Evolutionary conservation across 2,329 filamentous ascomycete genomes (phyloP).

Genomic region (Phialemonium atrogriseum): DNA sequence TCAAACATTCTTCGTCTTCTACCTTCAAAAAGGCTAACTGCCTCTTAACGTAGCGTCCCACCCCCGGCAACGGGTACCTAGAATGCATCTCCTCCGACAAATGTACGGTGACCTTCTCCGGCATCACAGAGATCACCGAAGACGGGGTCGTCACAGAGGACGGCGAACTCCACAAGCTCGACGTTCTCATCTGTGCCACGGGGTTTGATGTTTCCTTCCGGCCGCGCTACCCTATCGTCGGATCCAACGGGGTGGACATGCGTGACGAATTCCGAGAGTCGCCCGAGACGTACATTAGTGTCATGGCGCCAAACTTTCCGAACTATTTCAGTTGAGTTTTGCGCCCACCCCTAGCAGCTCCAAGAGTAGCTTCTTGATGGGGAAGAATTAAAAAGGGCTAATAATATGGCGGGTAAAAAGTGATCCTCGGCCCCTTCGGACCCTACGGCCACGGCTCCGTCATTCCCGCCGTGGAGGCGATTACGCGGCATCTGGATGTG

Average conservation of each 20-base stretch:
- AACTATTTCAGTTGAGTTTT: constrained; percentile 24
- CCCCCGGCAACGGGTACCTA: constrained; percentile 31
- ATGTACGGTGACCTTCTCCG: constrained; percentile 27
- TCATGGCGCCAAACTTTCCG: constrained; percentile 16
- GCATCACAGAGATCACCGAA: constrained; percentile 19
- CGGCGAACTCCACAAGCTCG: constrained; percentile 15
- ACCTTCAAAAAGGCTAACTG: constrained; percentile 14
- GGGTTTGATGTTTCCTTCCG: constrained; percentile 15
- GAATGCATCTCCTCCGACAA: constrained; percentile 30
- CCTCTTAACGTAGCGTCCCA: constrained; percentile 27
- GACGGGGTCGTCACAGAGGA: constrained; percentile 17
- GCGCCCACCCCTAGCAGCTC: constrained; percentile 31
- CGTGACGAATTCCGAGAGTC: constrained; percentile 18
- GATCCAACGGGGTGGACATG: constrained; percentile 23
- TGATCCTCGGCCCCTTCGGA: too few relatives aligned
- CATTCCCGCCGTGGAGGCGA: constrained; percentile 37
- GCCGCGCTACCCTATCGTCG: constrained; percentile 33
- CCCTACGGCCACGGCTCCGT: constrained; percentile 36
- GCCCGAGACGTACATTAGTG: constrained; percentile 22
- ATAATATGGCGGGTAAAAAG: too few relatives aligned
- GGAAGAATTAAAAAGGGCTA: too few relatives aligned
- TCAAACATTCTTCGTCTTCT: constrained; percentile 20
- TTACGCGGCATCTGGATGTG: too few relatives aligned
- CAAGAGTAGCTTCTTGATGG: constrained; percentile 29
- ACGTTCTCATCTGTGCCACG: constrained; percentile 16